Evolutionary conservation across 2,329 filamentous ascomycete genomes (phyloP), one percentile per base, ranked within the genome.

Genomic region (Phialocephala sp.): DNA sequence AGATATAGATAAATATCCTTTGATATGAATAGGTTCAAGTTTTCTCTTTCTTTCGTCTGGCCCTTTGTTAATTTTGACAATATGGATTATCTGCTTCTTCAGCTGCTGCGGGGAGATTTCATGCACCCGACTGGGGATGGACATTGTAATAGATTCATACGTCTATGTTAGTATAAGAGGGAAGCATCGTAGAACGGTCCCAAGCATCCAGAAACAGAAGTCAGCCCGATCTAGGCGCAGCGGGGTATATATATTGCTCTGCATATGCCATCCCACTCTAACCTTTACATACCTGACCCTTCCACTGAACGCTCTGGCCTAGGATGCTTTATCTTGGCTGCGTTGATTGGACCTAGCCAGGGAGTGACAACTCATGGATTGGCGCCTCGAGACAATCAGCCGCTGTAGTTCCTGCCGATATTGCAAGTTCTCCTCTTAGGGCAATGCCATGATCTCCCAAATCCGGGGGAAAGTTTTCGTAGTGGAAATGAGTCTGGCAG

Each of bases 371-470:
- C 50, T 54, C 50, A 45, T 32, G 32, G 66, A 68, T 68, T 68
- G 66, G 66, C 32, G 58, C 55, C n/a, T 24, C 50, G 24, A 66
- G 50, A 47, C 47, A 57, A 57, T 59, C 45, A 56, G 56, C 39
- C 47, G 64, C 60, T 56, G 64, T 62, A 59, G 57, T 61, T 65
- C 59, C 41, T 61, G 63, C 59, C 63, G 55, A 47, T 27, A 32
- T 27, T 54, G 22, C 5, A 32, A 20, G 15, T 41, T 54, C 52
- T 54, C 32, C 39, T 52, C 61, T 39, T 54, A 35, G 36, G 59
- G 35, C 27, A 32, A 54, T 58, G 59, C 59, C 59, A 66, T 65
- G 67, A 69, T 69, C 67, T 47, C 63, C 66, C 59, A 54, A 68
- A 61, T 61, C 67, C 35, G 67, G 67, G 66, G 62, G 59, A 65